These are phyloP conservation scores for Casuarina cunninghamiana DNA, from an alignment of 306 rosid species.

Conservation along the genomic window DNA sequence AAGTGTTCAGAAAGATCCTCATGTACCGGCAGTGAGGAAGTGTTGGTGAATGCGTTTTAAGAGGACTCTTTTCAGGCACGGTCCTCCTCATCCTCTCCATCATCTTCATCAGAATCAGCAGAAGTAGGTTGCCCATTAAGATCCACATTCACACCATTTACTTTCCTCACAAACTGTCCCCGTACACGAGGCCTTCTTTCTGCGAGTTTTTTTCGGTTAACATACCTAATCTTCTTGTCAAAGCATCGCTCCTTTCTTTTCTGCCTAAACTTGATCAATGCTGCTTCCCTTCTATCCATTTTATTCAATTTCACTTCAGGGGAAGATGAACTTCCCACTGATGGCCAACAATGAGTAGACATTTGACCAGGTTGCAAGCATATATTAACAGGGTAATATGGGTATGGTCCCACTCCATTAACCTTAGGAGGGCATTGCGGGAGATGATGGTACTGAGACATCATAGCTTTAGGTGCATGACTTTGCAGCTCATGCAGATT, in stretches of 20 bases:
- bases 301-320: constrained; percentile 59
- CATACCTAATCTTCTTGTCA: constrained; percentile 93
- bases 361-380: constrained; percentile 84
- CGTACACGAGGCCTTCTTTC: constrained; percentile 89
- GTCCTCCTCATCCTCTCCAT: constrained; percentile 65
- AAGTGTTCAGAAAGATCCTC: background rate
- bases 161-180: constrained; percentile 92
- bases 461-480: constrained; percentile 53
- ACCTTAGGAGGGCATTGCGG: constrained; percentile 70
- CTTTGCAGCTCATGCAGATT: constrained; percentile 69
- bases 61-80: constrained; percentile 36
- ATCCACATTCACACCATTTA: constrained; percentile 73
- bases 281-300: constrained; percentile 96
- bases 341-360: constrained; percentile 69
- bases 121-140: constrained; percentile 82
- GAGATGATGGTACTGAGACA: constrained; percentile 70
- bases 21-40: constrained; percentile 6
- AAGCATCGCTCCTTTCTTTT: constrained; percentile 96
- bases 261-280: constrained; percentile 89
- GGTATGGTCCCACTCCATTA: constrained; percentile 68
- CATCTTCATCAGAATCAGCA: constrained; percentile 63
- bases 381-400: constrained; percentile 64
- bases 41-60: constrained; percentile 35
- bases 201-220: constrained; percentile 79
- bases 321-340: constrained; percentile 59